Evolutionary conservation across 331 rosid genomes (phyloP).

Genomic region (Dryas integrifolia): DNA sequence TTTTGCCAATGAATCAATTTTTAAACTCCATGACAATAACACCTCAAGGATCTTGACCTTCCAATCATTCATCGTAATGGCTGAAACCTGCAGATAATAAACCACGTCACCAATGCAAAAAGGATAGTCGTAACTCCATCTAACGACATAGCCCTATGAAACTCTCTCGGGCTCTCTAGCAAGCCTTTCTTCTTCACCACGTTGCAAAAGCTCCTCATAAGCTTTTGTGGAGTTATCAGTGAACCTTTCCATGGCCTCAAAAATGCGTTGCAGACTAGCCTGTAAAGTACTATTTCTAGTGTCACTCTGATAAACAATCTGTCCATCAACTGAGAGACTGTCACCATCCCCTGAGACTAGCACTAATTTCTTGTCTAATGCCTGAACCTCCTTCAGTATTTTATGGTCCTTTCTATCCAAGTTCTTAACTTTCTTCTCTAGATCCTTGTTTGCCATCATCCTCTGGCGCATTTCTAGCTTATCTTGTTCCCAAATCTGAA

Average conservation of each 20-base stretch:
- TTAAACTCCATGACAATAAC: slow-evolving; percentile 8
- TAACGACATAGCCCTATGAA: slow-evolving; percentile 19
- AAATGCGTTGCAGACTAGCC: slow-evolving; percentile 70
- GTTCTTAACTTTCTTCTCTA: slow-evolving; percentile 60
- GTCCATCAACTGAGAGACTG: slow-evolving; percentile 45
- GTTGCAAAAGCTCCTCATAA: slow-evolving; percentile 73
- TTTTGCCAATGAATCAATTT: neutral
- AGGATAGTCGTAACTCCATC: slow-evolving; percentile 2
- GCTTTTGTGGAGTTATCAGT: slow-evolving; percentile 50
- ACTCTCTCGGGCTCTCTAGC: slow-evolving; percentile 37
- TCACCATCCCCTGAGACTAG: slow-evolving; percentile 52
- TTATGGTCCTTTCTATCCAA: slow-evolving; percentile 72
- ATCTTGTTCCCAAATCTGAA: slow-evolving; percentile 82
- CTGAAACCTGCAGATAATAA: slow-evolving; percentile 20
- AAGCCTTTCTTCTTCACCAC: slow-evolving; percentile 55
- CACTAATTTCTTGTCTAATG: slow-evolving; percentile 63
- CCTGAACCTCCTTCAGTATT: slow-evolving; percentile 74
- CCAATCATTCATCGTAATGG: slow-evolving; percentile 14
- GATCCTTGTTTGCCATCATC: slow-evolving; percentile 55
- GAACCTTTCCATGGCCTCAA: slow-evolving; percentile 95
- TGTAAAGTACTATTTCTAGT: slow-evolving; percentile 59
- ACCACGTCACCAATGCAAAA: neutral
- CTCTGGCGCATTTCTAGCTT: slow-evolving; percentile 64
- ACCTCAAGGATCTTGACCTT: slow-evolving; percentile 13
- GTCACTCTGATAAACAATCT: slow-evolving; percentile 57